Base-by-base conservation (phyloP, 176 grass and related monocot genomes). In the Chrysopogon serrulatus region DNA sequence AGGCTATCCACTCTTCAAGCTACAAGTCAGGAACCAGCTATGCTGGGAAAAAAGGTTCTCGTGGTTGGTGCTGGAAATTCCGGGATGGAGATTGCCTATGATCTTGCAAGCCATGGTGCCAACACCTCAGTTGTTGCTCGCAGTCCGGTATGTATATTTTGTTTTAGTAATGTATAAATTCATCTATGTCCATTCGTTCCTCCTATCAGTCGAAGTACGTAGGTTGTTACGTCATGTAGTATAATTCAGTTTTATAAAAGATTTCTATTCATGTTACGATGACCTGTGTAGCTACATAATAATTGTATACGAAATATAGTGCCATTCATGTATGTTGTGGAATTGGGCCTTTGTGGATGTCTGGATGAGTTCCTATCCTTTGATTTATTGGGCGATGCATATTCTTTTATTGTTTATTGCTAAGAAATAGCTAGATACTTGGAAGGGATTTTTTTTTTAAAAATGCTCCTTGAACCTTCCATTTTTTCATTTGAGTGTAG, bases 21-120 rank as follows among this genome's bases (percentile, higher is more conserved):
- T 93, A 64, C 67, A 90, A 83, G 78, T 90, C 85, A 0, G 88
- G 88, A 8, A 13, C 18, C 0, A 1, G 1, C 0, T 93, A 90
- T 30, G n/a, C 78, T 1, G 72, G 73, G 9, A 47, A 66, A 66
- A 44, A 85, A 17, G 0, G 72, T 93, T 5, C 62, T 93, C 2
- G 85, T 93, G 0, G 77, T 93, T 8, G 91, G 91, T 3, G 47
- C 43, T 3, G 91, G 91, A 24, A 90, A 93, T 23, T 93, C 88
- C 0, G 88, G 88, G 1, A 90, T 93, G 82, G 91, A 93, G 78
- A 90, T 93, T 2, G 85, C 88, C 4, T 87, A 90, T 4, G 88
- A 90, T 34, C 88, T 93, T 51, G 62, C 87, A 0, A 56, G 4
- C 35, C 45, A 86, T 83, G 78, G 73, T 8, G 88, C 78, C 0